These are phyloP conservation scores for Paragyromitra xinjiangensis DNA, from an alignment of 495 filamentous ascomycete genomes.

Conservation along the genomic window DNA sequence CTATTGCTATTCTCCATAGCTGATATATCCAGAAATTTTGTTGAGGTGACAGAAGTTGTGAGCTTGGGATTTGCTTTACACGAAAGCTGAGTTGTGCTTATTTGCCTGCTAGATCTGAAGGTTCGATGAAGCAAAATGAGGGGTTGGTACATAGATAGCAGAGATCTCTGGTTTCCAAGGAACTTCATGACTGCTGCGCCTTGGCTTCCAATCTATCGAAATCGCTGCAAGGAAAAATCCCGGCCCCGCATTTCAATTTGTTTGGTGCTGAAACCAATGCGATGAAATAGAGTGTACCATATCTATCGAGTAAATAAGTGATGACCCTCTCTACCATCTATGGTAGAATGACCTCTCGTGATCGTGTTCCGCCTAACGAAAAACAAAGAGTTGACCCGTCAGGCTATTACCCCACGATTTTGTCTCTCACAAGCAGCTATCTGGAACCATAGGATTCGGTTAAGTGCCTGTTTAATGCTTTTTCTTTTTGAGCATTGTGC, in stretches of 20 bases:
- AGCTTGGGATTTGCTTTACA: not conserved
- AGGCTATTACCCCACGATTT: constrained; percentile 25
- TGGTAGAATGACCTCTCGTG: constrained; percentile 34
- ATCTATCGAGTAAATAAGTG: constrained; percentile 35
- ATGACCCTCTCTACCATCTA: constrained; percentile 10
- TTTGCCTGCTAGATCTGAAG: constrained; percentile 14
- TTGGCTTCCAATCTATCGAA: constrained; percentile 47
- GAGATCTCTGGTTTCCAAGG: constrained; percentile 42
- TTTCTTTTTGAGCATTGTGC: not conserved
- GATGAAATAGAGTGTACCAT: constrained; percentile 26
- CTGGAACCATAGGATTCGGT: constrained; percentile 10
- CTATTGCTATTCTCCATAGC: constrained; percentile 1
- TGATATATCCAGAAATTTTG: constrained; percentile 20
- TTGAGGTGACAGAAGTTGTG: constrained; percentile 9
- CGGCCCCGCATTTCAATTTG: constrained; percentile 44
- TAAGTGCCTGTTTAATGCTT: constrained; percentile 1
- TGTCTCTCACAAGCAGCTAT: not conserved
- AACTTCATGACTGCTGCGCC: constrained; percentile 41
- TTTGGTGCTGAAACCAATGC: constrained; percentile 31
- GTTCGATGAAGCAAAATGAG: constrained; percentile 20
- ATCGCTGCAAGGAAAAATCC: constrained; percentile 49
- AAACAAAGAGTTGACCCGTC: constrained; percentile 24
- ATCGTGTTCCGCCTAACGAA: constrained; percentile 24
- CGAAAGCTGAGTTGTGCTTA: constrained; percentile 12
- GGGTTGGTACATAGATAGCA: constrained; percentile 28